These are phyloP conservation scores for Boletellus dicymbophilus DNA, from an alignment of 1,284 basidiomycete genomes.

Conservation along the genomic window DNA sequence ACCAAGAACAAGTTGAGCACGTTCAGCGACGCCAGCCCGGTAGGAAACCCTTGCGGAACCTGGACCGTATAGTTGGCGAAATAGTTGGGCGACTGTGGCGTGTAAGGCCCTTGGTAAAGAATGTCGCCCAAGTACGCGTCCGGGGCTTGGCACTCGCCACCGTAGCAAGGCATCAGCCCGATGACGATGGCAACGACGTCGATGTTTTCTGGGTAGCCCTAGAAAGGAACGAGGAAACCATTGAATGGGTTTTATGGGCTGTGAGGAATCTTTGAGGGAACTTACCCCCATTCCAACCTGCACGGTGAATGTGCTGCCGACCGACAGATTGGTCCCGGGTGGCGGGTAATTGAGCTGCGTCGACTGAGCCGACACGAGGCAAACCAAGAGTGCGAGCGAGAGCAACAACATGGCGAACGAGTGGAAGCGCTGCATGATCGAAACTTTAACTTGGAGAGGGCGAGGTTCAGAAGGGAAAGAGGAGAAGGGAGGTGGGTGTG, in stretches of 20 bases:
- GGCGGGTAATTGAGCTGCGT: conserved; percentile 13
- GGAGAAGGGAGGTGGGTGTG: not conserved
- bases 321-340: conserved; percentile 7
- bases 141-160: conserved; percentile 13
- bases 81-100: not conserved
- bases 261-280: too few species aligned
- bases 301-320: conserved; percentile 14
- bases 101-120: conserved; percentile 26
- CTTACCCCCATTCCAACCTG: conserved; percentile 26
- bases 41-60: conserved; percentile 14
- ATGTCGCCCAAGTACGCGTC: conserved; percentile 20
- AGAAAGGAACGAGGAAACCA: too few species aligned
- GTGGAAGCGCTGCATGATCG: conserved; percentile 20
- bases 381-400: conserved; percentile 11
- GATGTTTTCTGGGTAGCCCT: conserved; percentile 24
- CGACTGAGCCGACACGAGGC: conserved; percentile 20
- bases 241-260: too few species aligned
- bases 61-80: conserved; percentile 24
- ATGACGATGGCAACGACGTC: conserved; percentile 28
- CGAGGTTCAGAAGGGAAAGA: too few species aligned
- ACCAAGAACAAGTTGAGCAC: conserved; percentile 29
- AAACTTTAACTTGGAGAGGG: too few species aligned
- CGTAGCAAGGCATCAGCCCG: conserved; percentile 21
- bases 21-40: conserved; percentile 20
- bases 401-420: too few species aligned